Base-by-base conservation (phyloP, 305 asterid genomes). In the Fraxinus sp. region DNA sequence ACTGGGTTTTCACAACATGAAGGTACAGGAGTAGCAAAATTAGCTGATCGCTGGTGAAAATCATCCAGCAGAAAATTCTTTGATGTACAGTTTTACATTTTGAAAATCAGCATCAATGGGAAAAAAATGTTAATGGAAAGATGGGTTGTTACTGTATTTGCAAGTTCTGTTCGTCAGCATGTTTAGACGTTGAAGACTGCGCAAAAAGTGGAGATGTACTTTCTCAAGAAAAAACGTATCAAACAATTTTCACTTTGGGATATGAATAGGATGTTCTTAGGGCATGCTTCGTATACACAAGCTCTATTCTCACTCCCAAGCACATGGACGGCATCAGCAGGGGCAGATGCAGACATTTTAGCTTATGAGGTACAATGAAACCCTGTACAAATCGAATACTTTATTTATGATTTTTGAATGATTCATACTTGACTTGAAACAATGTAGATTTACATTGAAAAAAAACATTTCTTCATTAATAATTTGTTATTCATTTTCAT, bases 41-140 rank as follows among this genome's bases (percentile, higher is more conserved):
- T 81, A 71, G 75, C 64, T 18, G 78, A 81, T 79, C 16, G 87
- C 87, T 86, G 86, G n/a, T 20, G 86, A 80, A 86, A 86, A 84
- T 82, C 82, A n/a, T 18, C 83, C 81, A 84, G 87, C 86, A 41
- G 81, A 70, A 71, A 71, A 73, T 83, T 84, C 84, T 83, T 83
- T 84, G 68, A 26, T 84, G 89, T 84, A 83, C 79, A 83, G 88
- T 71, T 76, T 64, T 9, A 76, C 49, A 59, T 24, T 59, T 43
- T 72, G 72, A 71, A 82, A 46, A 5, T 71, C 76, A 52, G 66
- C 26, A 79, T 49, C 49, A 82, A 75, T 82, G 75, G 59, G 76
- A 78, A 77, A 80, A 80, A 9, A 11, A 11, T 14, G n/a, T 30
- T 5, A 71, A 3, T 5, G 41, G 20, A 30, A 30, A 70, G 16